phyloP scores from a whole-genome alignment of 1,139 yeast species.

The Hyphopichia wangnamkhiaoensis region DNA sequence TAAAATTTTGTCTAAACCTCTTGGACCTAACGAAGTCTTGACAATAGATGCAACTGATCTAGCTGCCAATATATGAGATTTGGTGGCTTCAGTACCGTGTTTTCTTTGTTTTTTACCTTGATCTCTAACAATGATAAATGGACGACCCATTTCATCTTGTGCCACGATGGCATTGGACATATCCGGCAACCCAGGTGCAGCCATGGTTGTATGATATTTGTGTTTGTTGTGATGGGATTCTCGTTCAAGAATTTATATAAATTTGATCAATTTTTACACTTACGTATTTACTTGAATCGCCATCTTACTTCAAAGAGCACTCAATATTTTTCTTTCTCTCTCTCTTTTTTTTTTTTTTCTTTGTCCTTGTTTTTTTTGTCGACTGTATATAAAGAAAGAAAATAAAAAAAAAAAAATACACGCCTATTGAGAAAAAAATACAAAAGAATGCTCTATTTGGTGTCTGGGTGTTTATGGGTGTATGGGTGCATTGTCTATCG shows the following conservation, averaged over 20 bases:
- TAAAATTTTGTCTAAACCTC: constrained; percentile 96
- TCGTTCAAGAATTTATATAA: no score
- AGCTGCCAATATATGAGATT: constrained; percentile 93
- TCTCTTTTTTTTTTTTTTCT: not conserved
- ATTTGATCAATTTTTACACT: no score
- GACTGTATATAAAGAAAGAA: not conserved
- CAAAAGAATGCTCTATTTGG: no score
- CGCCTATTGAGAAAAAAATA: not conserved
- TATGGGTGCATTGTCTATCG: no score
- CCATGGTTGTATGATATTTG: not conserved
- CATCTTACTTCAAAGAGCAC: not conserved
- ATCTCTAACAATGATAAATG: constrained; percentile 94
- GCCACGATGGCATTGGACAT: constrained; percentile 97
- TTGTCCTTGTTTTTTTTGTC: not conserved
- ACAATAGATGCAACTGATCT: constrained; percentile 92
- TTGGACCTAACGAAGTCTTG: constrained; percentile 91
- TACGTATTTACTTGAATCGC: no score
- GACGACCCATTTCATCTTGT: constrained; percentile 99
- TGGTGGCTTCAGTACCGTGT: constrained; percentile 94
- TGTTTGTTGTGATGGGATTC: no score
- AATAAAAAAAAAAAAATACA: not conserved
- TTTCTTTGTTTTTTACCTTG: constrained; percentile 92
- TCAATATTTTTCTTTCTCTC: not conserved
- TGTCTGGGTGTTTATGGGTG: no score
- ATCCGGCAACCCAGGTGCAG: constrained; percentile 74